Evolutionary conservation across 1,284 basidiomycete species (phyloP), one percentile per base, ranked within the genome.

Genomic region (Ganoderma boninense): DNA sequence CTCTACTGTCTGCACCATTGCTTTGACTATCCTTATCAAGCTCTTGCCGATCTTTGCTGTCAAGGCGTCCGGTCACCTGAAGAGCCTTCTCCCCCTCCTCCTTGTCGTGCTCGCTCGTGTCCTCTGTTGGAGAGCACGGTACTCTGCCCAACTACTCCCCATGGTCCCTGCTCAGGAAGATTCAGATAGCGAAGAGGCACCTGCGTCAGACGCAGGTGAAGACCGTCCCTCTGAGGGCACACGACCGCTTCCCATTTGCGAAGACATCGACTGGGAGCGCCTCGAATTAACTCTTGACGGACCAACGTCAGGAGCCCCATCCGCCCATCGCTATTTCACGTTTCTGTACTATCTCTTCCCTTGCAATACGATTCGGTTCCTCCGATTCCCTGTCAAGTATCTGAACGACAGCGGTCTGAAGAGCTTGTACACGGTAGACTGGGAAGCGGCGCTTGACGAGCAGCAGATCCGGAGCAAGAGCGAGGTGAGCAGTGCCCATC

Each of bases 341-440:
- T 86, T 89, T 67, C 83, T 97, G 73, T 97, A 96, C 81, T 97
- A 95, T 76, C 87, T 97, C 66, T 97, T 94, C 80, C 95, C 95
- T 2, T 93, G 91, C 84, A 96, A 96, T 82, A 83, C 92, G 61
- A 83, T 97, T 69, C 86, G 86, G 70, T 97, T 97, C 80, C 80
- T 96, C 71, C 89, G 90, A 64, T 82, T 84, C 43, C 93, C 95
- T 3, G 84, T 86, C 29, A 80, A 81, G 60, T 95, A 94, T 76
- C 82, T 97, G 29, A 80, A 80, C 14, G 84, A 86, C 43, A 84
- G 80, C 69, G 77, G 80, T 6, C 81, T 87, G 59, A 81, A 86
- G 64, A 87, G 86, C 60, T 89, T 92, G 4, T 92, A 91, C 75
- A 81, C 83, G 20, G 82, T 87, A 43, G 84, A 82, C 60, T 95